These are phyloP conservation scores for Ceratocystis smalleyi DNA, from an alignment of 2,329 filamentous ascomycete genomes.

Conservation along the genomic window DNA sequence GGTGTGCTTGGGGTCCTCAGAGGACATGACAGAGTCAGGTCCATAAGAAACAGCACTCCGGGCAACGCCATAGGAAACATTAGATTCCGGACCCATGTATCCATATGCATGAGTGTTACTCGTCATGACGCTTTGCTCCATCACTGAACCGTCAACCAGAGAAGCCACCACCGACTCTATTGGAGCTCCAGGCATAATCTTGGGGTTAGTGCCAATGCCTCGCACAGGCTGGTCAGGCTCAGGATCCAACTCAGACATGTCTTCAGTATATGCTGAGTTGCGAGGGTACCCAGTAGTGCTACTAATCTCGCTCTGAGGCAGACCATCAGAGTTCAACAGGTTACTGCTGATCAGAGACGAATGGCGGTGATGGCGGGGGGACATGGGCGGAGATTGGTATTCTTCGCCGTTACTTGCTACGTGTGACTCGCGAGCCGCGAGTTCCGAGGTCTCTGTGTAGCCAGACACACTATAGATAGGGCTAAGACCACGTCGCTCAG, in stretches of 20 bases:
- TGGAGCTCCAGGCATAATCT: conserved; percentile 56
- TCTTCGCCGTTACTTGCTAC: conserved; percentile 35
- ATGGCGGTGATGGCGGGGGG: conserved; percentile 32
- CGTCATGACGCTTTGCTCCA: conserved; percentile 54
- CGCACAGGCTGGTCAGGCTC: conserved; percentile 55
- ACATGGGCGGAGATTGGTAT: conserved; percentile 44
- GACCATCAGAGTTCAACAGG: conserved; percentile 25
- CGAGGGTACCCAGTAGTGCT: conserved; percentile 32
- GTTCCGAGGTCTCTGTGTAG: conserved; percentile 45
- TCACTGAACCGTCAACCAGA: conserved; percentile 57
- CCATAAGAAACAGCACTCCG: conserved; percentile 22
- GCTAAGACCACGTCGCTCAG: conserved; percentile 58
- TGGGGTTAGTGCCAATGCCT: conserved; percentile 56
- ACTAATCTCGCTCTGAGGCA: conserved; percentile 11
- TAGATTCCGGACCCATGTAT: conserved; percentile 14
- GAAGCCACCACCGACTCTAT: conserved; percentile 88
- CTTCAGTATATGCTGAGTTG: conserved; percentile 34
- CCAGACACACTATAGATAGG: conserved; percentile 88
- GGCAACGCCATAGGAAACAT: conserved; percentile 10
- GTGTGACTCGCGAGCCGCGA: conserved; percentile 41
- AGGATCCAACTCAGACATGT: conserved; percentile 42
- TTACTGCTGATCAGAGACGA: conserved; percentile 41
- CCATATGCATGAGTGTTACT: conserved; percentile 19
- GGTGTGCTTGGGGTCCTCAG: conserved; percentile 20
- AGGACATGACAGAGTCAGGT: conserved; percentile 26